Percentiles rank a stretch among this genome's conserved stretches.
phyloP scores from a whole-genome alignment of 2,329 filamentous ascomycete genomes.

The Zarea fungicola region DNA sequence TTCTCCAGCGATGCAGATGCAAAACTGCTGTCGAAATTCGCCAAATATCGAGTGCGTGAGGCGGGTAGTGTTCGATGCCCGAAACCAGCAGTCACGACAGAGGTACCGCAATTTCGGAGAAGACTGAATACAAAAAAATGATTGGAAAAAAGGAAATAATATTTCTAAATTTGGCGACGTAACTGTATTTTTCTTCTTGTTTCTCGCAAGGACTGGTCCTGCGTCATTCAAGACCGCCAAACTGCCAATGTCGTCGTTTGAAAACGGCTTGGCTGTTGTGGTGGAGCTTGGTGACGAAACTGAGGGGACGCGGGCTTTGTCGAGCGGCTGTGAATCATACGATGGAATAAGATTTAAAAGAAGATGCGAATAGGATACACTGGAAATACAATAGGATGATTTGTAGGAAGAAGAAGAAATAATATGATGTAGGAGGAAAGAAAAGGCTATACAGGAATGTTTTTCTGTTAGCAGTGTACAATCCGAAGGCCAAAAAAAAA shows the following conservation, averaged over 20 bases:
- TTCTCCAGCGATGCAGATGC: no score
- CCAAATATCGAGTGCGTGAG: no score
- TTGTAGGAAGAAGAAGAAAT: neutral
- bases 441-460: neutral
- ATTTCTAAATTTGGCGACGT: no score
- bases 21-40: no score
- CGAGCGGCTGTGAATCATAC: neutral
- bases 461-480: no score
- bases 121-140: neutral
- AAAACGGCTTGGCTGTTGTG: conserved; percentile 5
- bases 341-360: neutral
- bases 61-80: no score
- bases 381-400: no score
- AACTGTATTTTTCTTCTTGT: no score
- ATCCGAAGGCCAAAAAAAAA: neutral
- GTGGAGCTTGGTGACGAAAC: conserved; percentile 13
- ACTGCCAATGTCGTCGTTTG: conserved; percentile 1
- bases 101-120: neutral
- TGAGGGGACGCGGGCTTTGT: neutral
- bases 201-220: no score
- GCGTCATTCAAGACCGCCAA: no score
- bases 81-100: no score
- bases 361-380: neutral
- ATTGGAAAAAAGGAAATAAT: no score
- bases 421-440: neutral